Base-by-base conservation (phyloP, 2,329 filamentous ascomycete genomes). In the Pseudogymnoascus pannorum region DNA sequence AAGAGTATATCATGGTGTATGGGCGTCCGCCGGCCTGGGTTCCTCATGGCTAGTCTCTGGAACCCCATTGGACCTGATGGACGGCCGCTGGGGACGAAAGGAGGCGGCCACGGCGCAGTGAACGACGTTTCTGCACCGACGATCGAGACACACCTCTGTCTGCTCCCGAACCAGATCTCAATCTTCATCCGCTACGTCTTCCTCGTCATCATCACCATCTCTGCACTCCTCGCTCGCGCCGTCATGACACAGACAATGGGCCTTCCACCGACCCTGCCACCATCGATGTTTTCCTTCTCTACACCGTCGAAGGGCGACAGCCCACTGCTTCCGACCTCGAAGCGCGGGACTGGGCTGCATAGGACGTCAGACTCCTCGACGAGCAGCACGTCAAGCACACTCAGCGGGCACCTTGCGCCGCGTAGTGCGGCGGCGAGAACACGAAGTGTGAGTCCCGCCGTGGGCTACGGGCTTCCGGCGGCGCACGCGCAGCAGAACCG, bases 1-100 rank as follows among this genome's bases (percentile, higher is more conserved):
- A 99, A 99, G 77, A 92, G 88, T 70, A 85, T 95, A 67, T 95
- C 87, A 70, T 96, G 93, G 91, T 92, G 91, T 16, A 97, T 97
- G 94, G 92, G 94, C 7, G 89, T 99, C 1, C 83, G 90, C 0
- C 87, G 83, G 5, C 94, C 94, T 0, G 94, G 92, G 0, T 94
- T 99, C 67, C 78, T 94, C 64, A 86, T 97, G 76, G 83, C 92
- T 40, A 96, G 91, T 72, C 78, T 99, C 61, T 97, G 91, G 84
- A 97, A 99, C 71, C 94, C 94, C 0, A 81, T 97, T 60, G 88
- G 92, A 68, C 77, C 76, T 59, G 73, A 76, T 54, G 84, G 79
- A 58, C 76, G 77, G 18, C 76, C 82, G 1, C 66, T 84, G 0
- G 65, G 68, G 18, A 67, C 64, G 5, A 61, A 63, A 54, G 63